Percentiles rank a stretch among this genome's conserved stretches.
Conservation (phyloP, 2,329 filamentous ascomycete genomes). For the Fusarium lateritium region DNA sequence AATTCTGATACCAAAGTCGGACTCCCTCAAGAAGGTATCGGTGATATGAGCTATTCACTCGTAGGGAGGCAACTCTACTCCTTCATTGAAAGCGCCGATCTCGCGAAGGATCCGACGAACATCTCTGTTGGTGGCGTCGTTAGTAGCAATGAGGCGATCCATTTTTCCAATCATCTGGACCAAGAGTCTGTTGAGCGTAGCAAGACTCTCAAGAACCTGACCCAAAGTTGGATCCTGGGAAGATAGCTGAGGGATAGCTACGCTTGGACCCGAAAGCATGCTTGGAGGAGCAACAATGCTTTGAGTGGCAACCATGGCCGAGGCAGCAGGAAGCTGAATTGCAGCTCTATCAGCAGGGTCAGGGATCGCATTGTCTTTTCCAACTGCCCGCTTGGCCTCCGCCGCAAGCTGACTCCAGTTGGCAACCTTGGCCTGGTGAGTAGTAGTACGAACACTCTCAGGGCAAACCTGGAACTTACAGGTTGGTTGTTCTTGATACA, state of each 20-base stretch:
- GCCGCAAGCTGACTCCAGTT: neutral
- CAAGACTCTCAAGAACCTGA: neutral
- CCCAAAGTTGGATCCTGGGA: neutral
- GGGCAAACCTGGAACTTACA: neutral
- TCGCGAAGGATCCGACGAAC: neutral
- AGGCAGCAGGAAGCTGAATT: neutral
- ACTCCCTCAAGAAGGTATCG: neutral
- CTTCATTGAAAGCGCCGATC: neutral
- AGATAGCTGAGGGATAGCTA: neutral
- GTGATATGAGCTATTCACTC: neutral
- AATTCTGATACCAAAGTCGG: neutral
- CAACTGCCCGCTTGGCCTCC: neutral
- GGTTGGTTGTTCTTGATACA: neutral
- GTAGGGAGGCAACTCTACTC: neutral
- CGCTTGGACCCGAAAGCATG: too few relatives aligned
- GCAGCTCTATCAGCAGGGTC: neutral
- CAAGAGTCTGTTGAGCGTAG: neutral
- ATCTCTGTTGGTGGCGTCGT: neutral
- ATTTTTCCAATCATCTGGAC: neutral
- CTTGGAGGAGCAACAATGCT: too few relatives aligned
- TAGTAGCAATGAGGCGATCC: neutral
- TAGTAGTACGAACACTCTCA: too few relatives aligned
- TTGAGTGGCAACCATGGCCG: neutral
- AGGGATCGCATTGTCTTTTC: neutral
- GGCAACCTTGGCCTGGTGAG: slow-evolving; percentile 1